A percentile compares a stretch with the other conserved stretches of the same genome.
These are phyloP conservation scores for Pseudonitzschia multistriata DNA, from an alignment of 108 stramenopile genomes.

Conservation along the genomic window DNA sequence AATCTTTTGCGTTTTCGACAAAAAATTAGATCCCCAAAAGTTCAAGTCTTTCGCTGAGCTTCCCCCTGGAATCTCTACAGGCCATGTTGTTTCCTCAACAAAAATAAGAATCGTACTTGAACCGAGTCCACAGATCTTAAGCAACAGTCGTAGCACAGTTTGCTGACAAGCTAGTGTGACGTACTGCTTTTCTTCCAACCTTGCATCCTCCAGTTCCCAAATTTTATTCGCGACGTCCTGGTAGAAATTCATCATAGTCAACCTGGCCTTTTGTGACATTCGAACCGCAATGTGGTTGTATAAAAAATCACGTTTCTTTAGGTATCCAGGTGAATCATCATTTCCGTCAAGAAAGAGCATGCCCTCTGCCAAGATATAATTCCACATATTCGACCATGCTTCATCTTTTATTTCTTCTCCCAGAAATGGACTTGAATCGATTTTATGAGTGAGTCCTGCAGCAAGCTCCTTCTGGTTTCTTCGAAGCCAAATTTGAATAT, in stretches of 20 bases:
- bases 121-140: slow-evolving; percentile 25
- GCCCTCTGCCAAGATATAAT: slow-evolving; percentile 18
- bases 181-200: slow-evolving; percentile 29
- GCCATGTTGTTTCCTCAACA: slow-evolving; percentile 26
- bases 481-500: slow-evolving; percentile 21
- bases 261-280: slow-evolving; percentile 11
- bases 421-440: slow-evolving; percentile 20
- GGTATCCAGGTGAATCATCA: slow-evolving; percentile 5
- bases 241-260: slow-evolving; percentile 27
- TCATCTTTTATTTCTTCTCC: slow-evolving; percentile 17
- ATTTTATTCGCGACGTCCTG: slow-evolving; percentile 10
- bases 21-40: slow-evolving; percentile 23
- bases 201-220: slow-evolving; percentile 16
- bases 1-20: slow-evolving; percentile 12
- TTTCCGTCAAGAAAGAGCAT: slow-evolving; percentile 31
- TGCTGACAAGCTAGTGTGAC: slow-evolving; percentile 38
- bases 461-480: slow-evolving; percentile 12
- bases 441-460: slow-evolving; percentile 13
- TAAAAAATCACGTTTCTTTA: slow-evolving; percentile 23
- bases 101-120: slow-evolving; percentile 14
- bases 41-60: slow-evolving; percentile 13
- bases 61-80: slow-evolving; percentile 6
- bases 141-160: slow-evolving; percentile 31
- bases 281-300: slow-evolving; percentile 15
- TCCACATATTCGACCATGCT: slow-evolving; percentile 23